These are phyloP conservation scores for Exsudoporus frostii DNA, from an alignment of 768 basidiomycete species.

Conservation along the genomic window DNA sequence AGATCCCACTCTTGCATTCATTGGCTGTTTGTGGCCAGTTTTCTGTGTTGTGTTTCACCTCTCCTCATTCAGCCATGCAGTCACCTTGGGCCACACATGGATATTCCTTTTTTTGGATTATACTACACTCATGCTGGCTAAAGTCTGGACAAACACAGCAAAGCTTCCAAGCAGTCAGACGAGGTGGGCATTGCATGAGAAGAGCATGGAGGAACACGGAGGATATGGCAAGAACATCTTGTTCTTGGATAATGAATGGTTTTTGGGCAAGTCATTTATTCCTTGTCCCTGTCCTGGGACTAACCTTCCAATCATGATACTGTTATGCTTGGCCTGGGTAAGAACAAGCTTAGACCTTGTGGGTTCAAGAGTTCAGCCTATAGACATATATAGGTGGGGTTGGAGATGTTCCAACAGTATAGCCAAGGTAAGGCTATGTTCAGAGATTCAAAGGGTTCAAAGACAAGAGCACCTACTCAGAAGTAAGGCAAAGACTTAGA, in stretches of 20 bases:
- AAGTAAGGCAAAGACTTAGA: too few species aligned
- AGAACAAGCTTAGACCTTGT: too few species aligned
- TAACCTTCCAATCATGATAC: not conserved
- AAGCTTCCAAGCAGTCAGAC: slow-evolving; percentile 4
- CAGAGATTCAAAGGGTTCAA: too few species aligned
- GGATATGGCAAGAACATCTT: slow-evolving; percentile 10
- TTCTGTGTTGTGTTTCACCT: not conserved
- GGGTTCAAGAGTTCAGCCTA: too few species aligned
- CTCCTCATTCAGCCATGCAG: not conserved
- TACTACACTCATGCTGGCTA: slow-evolving; percentile 6
- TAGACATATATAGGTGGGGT: too few species aligned
- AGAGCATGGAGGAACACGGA: slow-evolving; percentile 5
- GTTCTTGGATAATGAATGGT: not conserved
- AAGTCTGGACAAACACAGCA: slow-evolving; percentile 13
- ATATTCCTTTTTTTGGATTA: not conserved
- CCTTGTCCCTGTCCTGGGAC: not conserved
- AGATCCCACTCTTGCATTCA: slow-evolving; percentile 16
- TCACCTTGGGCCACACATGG: not conserved
- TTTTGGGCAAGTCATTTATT: not conserved
- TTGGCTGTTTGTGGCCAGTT: not conserved
- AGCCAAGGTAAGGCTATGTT: too few species aligned
- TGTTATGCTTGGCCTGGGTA: too few species aligned
- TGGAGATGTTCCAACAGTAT: too few species aligned
- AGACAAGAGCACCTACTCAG: too few species aligned
- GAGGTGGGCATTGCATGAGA: slow-evolving; percentile 2